These are phyloP conservation scores for Eimeria falciformis DNA, from an alignment of 169 alveolate genomes.

Conservation along the genomic window DNA sequence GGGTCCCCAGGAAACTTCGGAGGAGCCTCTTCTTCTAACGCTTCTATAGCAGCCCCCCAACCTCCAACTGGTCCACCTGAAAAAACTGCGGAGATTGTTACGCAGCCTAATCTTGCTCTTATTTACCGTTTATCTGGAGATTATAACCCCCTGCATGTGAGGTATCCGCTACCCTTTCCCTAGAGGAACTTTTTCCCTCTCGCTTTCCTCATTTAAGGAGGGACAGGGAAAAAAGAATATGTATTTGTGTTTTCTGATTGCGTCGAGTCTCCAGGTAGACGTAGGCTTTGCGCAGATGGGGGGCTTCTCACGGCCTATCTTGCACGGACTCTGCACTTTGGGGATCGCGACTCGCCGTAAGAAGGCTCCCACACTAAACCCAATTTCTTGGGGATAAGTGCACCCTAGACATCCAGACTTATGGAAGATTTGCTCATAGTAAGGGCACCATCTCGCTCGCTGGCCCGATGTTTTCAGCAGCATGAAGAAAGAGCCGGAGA, in stretches of 20 bases:
- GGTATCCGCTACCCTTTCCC: background rate
- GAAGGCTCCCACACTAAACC: no score
- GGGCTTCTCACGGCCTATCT: conserved; percentile 89
- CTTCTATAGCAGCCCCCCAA: conserved; percentile 60
- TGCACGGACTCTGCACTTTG: conserved; percentile 90
- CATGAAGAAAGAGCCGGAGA: background rate
- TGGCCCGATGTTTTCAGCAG: background rate
- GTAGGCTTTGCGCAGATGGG: conserved; percentile 86
- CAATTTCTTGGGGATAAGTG: no score
- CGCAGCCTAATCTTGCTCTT: conserved; percentile 86
- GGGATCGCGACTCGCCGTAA: conserved; percentile 86
- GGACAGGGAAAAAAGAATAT: background rate
- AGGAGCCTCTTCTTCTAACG: conserved; percentile 78
- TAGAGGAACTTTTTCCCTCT: background rate
- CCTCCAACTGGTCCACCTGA: conserved; percentile 86
- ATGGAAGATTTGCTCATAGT: no score
- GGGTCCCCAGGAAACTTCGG: conserved; percentile 90
- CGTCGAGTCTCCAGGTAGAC: conserved; percentile 76
- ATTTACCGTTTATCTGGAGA: conserved; percentile 89
- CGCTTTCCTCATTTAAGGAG: background rate
- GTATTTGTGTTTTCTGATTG: background rate
- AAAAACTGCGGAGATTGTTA: conserved; percentile 73
- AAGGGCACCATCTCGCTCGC: no score
- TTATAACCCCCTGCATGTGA: conserved; percentile 87
- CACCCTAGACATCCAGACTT: no score